Evolutionary conservation across 1,284 basidiomycete species (phyloP).

Genomic region (Boletus austroedulis): DNA sequence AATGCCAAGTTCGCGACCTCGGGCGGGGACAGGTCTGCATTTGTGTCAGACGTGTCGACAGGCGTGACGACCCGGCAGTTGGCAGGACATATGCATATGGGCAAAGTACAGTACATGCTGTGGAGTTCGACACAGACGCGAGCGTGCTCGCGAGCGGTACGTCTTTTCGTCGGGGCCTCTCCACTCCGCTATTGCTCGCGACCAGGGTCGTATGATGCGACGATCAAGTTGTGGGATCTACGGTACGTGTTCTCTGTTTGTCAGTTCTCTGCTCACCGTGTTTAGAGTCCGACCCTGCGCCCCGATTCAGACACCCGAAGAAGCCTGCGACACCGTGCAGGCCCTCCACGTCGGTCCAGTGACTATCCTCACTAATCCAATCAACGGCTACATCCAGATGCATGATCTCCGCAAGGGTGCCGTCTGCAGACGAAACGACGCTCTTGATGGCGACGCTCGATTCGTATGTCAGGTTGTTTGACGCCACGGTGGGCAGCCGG

Average conservation of each 20-base stretch:
- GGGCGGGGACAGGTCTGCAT: conserved; percentile 90
- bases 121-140: conserved; percentile 87
- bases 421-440: conserved; percentile 72
- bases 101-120: conserved; percentile 87
- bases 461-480: conserved; percentile 83
- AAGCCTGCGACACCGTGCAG: conserved; percentile 88
- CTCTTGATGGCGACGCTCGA: conserved; percentile 48
- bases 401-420: conserved; percentile 94
- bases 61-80: conserved; percentile 81
- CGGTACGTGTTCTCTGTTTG: no score
- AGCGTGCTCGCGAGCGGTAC: conserved; percentile 83
- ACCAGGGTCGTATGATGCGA: conserved; percentile 82
- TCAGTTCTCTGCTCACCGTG: no score
- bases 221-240: conserved; percentile 55
- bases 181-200: neutral
- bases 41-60: conserved; percentile 92
- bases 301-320: conserved; percentile 88
- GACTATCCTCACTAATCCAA: conserved; percentile 77
- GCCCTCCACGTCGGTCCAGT: conserved; percentile 64
- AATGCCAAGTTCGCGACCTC: no score
- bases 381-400: conserved; percentile 88
- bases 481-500: conserved; percentile 70
- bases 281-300: conserved; percentile 61
- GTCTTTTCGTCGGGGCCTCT: neutral
- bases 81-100: conserved; percentile 84